Evolutionary conservation across 2,329 filamentous ascomycete species (phyloP).

Genomic region (Talaromyces funiculosus): DNA sequence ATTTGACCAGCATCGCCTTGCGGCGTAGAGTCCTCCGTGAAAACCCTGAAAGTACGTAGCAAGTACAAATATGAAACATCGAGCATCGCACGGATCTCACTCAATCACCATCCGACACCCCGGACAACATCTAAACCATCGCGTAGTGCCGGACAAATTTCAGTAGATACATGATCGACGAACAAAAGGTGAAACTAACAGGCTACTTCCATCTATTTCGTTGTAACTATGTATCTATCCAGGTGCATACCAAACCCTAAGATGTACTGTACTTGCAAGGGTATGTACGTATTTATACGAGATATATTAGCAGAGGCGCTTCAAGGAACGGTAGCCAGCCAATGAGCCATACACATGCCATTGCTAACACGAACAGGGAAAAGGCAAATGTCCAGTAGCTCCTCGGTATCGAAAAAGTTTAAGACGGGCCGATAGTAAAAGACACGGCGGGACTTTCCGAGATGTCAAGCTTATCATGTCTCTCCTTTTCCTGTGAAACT

Average conservation of each 20-base stretch:
- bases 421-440: conserved; percentile 7
- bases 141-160: neutral
- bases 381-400: neutral
- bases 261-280: neutral
- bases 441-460: conserved; percentile 9
- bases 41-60: neutral
- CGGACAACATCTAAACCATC: neutral
- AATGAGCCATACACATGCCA: neutral
- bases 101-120: neutral
- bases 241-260: neutral
- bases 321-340: neutral
- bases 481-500: neutral
- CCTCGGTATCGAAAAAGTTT: neutral
- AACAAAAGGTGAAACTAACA: neutral
- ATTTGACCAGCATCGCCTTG: neutral
- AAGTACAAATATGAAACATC: neutral
- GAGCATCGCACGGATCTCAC: neutral
- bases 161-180: neutral
- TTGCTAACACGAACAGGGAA: conserved; percentile 1
- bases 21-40: conserved; percentile 4
- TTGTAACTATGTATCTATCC: neutral
- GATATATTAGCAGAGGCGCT: neutral
- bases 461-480: neutral
- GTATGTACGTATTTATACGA: neutral
- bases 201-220: neutral